Conservation (phyloP, 1,284 basidiomycete species). For the Cerrena zonata region DNA sequence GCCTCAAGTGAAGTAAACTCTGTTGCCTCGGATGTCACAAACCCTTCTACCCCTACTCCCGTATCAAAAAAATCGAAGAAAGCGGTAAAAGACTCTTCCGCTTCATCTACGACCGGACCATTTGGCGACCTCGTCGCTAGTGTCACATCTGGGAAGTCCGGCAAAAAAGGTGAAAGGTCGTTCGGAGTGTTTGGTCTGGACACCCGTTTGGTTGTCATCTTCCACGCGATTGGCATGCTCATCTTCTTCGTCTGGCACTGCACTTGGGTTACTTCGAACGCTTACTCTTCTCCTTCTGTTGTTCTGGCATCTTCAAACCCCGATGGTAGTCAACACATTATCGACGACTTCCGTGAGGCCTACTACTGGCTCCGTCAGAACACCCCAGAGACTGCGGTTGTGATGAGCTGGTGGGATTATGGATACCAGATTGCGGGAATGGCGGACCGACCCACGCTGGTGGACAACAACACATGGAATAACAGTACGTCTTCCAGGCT, state of each 20-base stretch:
- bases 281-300: conserved; percentile 97
- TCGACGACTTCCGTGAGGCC: conserved; percentile 99
- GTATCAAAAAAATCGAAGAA: conserved; percentile 61
- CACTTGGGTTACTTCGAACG: conserved; percentile 91
- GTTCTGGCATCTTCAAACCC: conserved; percentile 79
- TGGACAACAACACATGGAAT: conserved; percentile 99
- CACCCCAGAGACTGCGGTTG: conserved; percentile 84
- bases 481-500: conserved; percentile 66
- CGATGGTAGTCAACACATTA: conserved; percentile 90
- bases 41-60: conserved; percentile 29
- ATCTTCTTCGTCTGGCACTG: conserved; percentile 91
- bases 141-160: conserved; percentile 28
- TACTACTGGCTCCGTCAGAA: conserved; percentile 99
- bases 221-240: conserved; percentile 77
- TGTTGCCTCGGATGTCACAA: conserved; percentile 21
- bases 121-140: conserved; percentile 42
- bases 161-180: conserved; percentile 29
- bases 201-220: conserved; percentile 71
- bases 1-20: conserved; percentile 20
- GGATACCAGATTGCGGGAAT: conserved; percentile 99
- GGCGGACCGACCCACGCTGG: conserved; percentile 94
- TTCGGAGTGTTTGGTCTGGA: conserved; percentile 82
- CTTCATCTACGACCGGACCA: conserved; percentile 28
- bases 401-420: conserved; percentile 99
- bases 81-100: conserved; percentile 27